A percentile compares a stretch with the other conserved stretches of the same genome.
Evolutionary conservation across 441 rosid species (phyloP).

Genomic region (Brassica balearica): DNA sequence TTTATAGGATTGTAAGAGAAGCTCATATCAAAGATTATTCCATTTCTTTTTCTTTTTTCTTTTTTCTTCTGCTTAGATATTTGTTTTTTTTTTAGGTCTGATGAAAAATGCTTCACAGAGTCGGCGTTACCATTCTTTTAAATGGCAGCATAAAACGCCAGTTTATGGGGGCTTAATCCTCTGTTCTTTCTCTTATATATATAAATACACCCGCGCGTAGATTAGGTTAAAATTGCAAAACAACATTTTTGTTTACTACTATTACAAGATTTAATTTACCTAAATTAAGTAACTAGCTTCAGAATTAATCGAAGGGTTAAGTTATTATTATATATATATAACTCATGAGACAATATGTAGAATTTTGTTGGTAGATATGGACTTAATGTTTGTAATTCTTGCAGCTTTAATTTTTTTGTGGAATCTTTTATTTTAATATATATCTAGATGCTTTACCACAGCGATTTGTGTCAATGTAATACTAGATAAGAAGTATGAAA

Average conservation of each 20-base stretch:
- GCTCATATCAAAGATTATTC: slow-evolving; percentile 5
- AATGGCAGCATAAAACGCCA: slow-evolving; percentile 33
- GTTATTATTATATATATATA: background rate
- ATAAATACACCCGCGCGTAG: background rate
- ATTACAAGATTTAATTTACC: background rate
- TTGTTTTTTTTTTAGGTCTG: background rate
- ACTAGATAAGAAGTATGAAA: background rate
- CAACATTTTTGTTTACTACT: background rate
- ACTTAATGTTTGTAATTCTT: background rate
- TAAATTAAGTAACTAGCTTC: background rate
- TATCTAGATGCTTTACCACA: background rate
- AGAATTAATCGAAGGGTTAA: background rate
- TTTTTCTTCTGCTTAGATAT: background rate
- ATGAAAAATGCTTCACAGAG: slow-evolving; percentile 20
- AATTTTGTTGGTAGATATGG: background rate
- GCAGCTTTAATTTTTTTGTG: background rate
- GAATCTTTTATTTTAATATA: background rate
- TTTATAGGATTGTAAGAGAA: background rate
- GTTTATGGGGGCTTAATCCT: background rate
- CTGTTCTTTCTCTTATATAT: background rate
- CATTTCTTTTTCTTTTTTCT: background rate
- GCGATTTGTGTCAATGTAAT: background rate
- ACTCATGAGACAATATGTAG: background rate
- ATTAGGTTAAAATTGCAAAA: background rate
- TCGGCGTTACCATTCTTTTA: slow-evolving; percentile 26